Conservation (phyloP, 441 rosid genomes). For the Raphanus hybrid region DNA sequence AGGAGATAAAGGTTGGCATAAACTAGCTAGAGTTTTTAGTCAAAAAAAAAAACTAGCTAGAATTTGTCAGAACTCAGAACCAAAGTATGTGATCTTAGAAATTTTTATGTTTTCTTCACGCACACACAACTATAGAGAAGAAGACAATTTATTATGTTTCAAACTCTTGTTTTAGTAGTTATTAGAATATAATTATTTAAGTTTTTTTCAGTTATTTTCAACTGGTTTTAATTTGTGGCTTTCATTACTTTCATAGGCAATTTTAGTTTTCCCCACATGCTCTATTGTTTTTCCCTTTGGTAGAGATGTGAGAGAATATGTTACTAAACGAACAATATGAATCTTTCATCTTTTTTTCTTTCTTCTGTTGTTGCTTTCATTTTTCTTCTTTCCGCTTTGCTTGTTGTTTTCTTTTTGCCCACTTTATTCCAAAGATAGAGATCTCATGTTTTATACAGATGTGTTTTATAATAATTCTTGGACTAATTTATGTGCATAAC, state of each 20-base stretch:
- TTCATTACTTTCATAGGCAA: slow-evolving; percentile 3
- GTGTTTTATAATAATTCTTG: not conserved
- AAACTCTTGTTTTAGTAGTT: not conserved
- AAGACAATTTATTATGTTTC: not conserved
- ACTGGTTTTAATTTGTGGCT: not conserved
- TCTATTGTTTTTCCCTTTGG: not conserved
- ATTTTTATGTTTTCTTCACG: slow-evolving; percentile 7
- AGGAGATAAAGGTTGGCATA: not conserved
- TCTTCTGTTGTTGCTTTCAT: slow-evolving; percentile 8
- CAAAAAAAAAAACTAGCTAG: not conserved
- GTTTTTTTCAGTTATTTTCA: not conserved
- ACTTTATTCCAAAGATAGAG: slow-evolving; percentile 43
- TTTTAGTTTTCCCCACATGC: slow-evolving; percentile 14
- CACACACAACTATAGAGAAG: slow-evolving; percentile 12
- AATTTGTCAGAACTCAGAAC: slow-evolving; percentile 4
- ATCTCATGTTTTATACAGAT: slow-evolving; percentile 1
- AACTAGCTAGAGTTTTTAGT: not conserved
- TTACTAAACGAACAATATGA: slow-evolving; percentile 18
- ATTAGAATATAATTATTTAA: not conserved
- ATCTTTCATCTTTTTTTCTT: slow-evolving; percentile 13
- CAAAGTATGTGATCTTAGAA: not conserved
- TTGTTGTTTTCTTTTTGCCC: slow-evolving; percentile 17
- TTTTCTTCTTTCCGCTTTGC: slow-evolving; percentile 31
- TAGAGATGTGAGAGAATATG: slow-evolving; percentile 20
- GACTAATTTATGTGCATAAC: slow-evolving; percentile 18